Percentiles rank a stretch among this genome's conserved stretches.
phyloP scores from a whole-genome alignment of 2,329 filamentous ascomycete species.

The Aschersonia sp. region DNA sequence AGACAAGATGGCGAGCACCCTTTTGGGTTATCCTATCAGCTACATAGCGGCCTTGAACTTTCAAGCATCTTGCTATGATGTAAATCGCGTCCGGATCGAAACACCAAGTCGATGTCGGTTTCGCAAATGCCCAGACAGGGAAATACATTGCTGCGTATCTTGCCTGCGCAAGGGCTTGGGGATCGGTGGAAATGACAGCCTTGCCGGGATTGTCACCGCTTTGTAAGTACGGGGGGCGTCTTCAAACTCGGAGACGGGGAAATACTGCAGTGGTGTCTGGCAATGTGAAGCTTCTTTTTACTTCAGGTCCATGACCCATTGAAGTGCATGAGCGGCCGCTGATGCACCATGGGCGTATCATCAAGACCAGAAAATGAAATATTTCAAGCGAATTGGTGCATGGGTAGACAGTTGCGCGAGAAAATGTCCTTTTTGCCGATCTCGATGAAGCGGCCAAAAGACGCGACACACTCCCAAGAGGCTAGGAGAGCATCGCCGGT shows the following conservation, averaged over 20 bases:
- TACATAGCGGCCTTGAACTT: constrained; percentile 33
- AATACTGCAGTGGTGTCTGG: neutral
- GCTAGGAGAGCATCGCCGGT: constrained; percentile 7
- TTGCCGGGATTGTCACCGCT: neutral
- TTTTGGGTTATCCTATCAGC: constrained; percentile 31
- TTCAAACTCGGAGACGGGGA: neutral
- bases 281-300: neutral
- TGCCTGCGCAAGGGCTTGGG: too few relatives aligned
- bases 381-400: constrained; percentile 31
- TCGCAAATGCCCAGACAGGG: neutral
- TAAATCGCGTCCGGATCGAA: constrained; percentile 29
- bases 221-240: neutral
- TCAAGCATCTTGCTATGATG: constrained; percentile 35
- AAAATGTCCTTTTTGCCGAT: constrained; percentile 12
- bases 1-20: constrained; percentile 31
- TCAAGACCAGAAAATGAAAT: constrained; percentile 30
- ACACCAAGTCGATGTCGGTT: constrained; percentile 12
- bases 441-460: constrained; percentile 14
- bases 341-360: constrained; percentile 23
- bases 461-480: constrained; percentile 9
- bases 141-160: neutral
- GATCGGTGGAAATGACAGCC: too few relatives aligned
- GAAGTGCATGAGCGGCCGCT: constrained; percentile 10
- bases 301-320: neutral
- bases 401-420: constrained; percentile 26